Evolutionary conservation across 139 green algal genomes (phyloP).

Genomic region (Closterium sp.): DNA sequence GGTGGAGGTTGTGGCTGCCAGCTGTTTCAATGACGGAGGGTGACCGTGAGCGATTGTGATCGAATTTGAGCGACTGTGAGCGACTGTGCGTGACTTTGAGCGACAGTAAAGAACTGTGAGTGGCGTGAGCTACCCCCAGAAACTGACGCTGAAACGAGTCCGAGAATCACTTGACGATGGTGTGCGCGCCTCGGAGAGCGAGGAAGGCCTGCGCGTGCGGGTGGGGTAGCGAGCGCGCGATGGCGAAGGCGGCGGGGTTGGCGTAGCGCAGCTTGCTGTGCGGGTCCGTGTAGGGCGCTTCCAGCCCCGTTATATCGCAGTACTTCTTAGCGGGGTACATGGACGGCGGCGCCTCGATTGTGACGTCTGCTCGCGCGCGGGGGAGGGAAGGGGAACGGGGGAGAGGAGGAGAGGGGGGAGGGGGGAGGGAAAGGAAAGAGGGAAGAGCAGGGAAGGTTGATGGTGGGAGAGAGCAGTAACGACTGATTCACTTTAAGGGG

Average conservation of each 20-base stretch:
- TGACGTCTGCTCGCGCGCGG: constrained; percentile 50
- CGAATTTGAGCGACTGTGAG: too few relatives aligned
- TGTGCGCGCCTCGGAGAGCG: constrained; percentile 19
- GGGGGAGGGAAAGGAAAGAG: too few relatives aligned
- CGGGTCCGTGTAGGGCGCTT: constrained; percentile 59
- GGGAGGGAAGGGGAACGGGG: neutral
- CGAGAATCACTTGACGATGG: constrained; percentile 26
- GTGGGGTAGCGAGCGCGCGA: constrained; percentile 40
- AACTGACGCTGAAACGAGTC: neutral
- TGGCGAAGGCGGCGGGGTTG: constrained; percentile 46
- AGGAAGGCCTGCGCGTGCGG: constrained; percentile 45
- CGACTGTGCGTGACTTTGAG: too few relatives aligned
- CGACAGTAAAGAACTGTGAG: too few relatives aligned
- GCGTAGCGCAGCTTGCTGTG: constrained; percentile 61
- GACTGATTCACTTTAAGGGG: too few relatives aligned
- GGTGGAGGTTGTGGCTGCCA: neutral
- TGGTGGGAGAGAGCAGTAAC: too few relatives aligned
- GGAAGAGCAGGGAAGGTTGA: too few relatives aligned
- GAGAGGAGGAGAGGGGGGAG: neutral
- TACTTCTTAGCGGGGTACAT: constrained; percentile 68
- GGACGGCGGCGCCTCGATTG: constrained; percentile 62
- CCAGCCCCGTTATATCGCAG: constrained; percentile 64
- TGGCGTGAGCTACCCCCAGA: too few relatives aligned
- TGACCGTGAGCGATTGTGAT: too few relatives aligned
- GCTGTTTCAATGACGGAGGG: too few relatives aligned